These are phyloP conservation scores for Melampsora americana DNA, from an alignment of 1,284 basidiomycete genomes.

Conservation along the genomic window DNA sequence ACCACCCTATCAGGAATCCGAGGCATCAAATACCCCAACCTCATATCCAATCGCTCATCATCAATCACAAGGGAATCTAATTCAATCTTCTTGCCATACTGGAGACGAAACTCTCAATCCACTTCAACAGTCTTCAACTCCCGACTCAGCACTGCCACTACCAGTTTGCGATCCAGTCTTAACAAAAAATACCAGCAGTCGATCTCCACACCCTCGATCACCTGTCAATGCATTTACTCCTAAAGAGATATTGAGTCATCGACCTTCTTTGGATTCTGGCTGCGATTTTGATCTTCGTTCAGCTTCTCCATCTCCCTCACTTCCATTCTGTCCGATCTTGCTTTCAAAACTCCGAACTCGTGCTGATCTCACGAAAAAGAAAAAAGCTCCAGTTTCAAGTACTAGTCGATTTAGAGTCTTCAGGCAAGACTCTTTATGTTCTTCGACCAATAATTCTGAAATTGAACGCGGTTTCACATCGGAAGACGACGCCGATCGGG, in stretches of 20 bases:
- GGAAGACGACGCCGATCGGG: slow-evolving; percentile 5
- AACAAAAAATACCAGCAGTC: background rate
- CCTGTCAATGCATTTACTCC: background rate
- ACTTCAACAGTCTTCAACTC: too few relatives aligned
- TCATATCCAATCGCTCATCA: background rate
- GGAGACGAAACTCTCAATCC: too few relatives aligned
- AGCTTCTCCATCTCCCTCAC: too few relatives aligned
- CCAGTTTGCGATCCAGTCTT: background rate
- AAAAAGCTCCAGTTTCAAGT: slow-evolving; percentile 16
- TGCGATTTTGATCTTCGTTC: too few relatives aligned
- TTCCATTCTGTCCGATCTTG: too few relatives aligned
- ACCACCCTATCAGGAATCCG: slow-evolving; percentile 7
- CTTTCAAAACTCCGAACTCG: too few relatives aligned
- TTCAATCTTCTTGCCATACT: background rate
- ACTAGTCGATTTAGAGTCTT: background rate
- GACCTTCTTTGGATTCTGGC: too few relatives aligned
- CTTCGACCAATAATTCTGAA: slow-evolving; percentile 7
- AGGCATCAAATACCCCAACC: background rate
- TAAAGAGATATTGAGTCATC: background rate
- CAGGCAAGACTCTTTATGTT: background rate
- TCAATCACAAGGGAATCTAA: background rate
- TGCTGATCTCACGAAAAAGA: background rate
- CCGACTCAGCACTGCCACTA: too few relatives aligned
- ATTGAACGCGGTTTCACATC: slow-evolving; percentile 19
- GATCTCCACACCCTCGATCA: slow-evolving; percentile 9